phyloP scores from a whole-genome alignment of 169 alveolate species.

The Neospora caninum region DNA sequence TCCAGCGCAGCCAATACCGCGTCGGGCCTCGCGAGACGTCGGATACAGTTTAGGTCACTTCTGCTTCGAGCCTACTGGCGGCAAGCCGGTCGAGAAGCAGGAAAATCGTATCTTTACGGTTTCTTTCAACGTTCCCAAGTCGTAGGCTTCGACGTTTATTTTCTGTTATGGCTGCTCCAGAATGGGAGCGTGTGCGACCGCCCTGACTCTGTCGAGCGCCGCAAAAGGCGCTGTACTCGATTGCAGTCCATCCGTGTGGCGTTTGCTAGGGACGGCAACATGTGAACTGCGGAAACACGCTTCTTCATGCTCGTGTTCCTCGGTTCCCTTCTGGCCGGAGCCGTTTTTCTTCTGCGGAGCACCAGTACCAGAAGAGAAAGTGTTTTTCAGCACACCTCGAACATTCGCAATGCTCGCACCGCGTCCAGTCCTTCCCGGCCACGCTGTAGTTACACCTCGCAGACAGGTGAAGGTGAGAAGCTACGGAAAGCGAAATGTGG shows the following conservation, averaged over 20 bases:
- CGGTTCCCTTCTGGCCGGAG: background rate
- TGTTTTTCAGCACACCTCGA: background rate
- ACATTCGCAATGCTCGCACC: slow-evolving; percentile 17
- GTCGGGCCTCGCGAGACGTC: no score
- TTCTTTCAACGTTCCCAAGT: no score
- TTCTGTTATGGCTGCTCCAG: no score
- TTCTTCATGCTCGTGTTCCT: background rate
- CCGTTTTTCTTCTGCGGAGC: background rate
- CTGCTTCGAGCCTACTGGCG: no score
- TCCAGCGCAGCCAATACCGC: no score
- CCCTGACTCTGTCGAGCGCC: background rate
- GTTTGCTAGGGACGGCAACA: background rate
- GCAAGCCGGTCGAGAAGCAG: no score
- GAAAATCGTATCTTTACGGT: no score
- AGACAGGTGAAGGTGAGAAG: background rate
- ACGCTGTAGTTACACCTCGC: slow-evolving; percentile 17
- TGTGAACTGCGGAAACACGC: background rate
- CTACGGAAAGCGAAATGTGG: background rate
- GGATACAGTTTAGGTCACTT: no score
- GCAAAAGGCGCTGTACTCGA: background rate
- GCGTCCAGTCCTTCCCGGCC: slow-evolving; percentile 32
- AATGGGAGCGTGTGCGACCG: background rate
- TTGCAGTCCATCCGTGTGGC: slow-evolving; percentile 11
- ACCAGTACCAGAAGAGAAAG: background rate
- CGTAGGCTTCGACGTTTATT: no score